Conservation (phyloP, 75 land plant genomes). For the Gnetum montanum region DNA sequence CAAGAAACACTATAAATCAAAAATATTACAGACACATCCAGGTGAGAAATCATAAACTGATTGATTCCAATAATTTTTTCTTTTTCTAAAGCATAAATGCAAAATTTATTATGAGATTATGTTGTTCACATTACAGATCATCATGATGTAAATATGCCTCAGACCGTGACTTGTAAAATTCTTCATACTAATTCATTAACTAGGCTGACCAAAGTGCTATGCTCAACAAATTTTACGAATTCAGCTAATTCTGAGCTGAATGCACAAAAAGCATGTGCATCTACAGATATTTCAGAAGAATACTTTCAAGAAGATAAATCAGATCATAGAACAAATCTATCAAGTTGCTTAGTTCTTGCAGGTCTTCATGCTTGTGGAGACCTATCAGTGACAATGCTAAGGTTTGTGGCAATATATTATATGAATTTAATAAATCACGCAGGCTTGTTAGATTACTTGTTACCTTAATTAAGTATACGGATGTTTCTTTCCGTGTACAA, state of each 20-base stretch:
- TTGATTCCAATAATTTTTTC: conserved; percentile 5
- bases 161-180: conserved; percentile 47
- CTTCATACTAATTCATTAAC: conserved; percentile 33
- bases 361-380: conserved; percentile 99
- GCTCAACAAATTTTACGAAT: not conserved
- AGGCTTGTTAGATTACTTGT: too few species aligned
- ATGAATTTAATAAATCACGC: too few species aligned
- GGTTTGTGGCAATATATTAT: too few species aligned
- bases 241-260: too few species aligned
- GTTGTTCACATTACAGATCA: conserved; percentile 16
- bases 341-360: conserved; percentile 66
- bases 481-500: conserved; percentile 1
- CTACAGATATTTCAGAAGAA: too few species aligned
- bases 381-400: conserved; percentile 87
- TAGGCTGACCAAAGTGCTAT: conserved; percentile 10
- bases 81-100: not conserved
- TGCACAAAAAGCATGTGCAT: too few species aligned
- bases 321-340: too few species aligned
- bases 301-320: too few species aligned
- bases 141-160: conserved; percentile 24
- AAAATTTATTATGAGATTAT: conserved; percentile 1
- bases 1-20: conserved; percentile 60
- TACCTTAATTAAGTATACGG: not conserved
- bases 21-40: conserved; percentile 32
- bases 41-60: conserved; percentile 4